Base-by-base conservation (phyloP, 345 rosid species). In the Lepidium aucheri region DNA sequence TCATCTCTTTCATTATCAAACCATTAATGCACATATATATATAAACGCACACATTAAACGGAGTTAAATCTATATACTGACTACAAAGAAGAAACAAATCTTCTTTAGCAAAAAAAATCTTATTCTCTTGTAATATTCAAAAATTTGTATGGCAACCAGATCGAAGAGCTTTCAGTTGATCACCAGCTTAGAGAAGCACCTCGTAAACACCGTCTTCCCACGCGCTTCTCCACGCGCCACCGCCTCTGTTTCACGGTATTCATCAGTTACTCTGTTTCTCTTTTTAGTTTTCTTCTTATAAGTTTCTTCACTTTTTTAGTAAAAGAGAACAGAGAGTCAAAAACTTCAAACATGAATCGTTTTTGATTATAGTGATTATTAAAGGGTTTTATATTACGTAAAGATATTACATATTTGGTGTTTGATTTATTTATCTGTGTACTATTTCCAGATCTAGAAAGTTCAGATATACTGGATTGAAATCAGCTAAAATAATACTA, bases 101-200 rank as follows among this genome's bases (percentile, higher is more conserved):
- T 22, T 56, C 2, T 7, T 34, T 22, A 45, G 15, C 15, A 16
- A 35, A 15, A 11, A 39, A 18, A 0, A 47, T 53, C 15, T 7
- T 28, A 30, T 20, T 41, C 1, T 65, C 53, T 30, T 3, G 18
- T 51, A 38, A 33, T 54, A 55, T 51, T 8, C 50, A 46, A 18
- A 46, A 18, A 44, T 5, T 76, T 82, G 75, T 71, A 86, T 86
- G 92, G 89, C 92, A 74, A 82, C 87, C 75, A 78, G 70, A 65
- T 72, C 65, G 63, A 83, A 78, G 76, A 74, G 78, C 53, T 52
- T 55, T 76, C 78, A 72, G 24, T 72, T 72, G 78, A 79, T 84
- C 84, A 80, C 80, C 40, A 55, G 49, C 66, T 65, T 82, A 60
- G 85, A 63, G 74, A 83, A 81, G 76, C 79, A 79, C 53, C 65